Evolutionary conservation across 805 yeast genomes (phyloP).

Genomic region (Blastobotrys robertii): DNA sequence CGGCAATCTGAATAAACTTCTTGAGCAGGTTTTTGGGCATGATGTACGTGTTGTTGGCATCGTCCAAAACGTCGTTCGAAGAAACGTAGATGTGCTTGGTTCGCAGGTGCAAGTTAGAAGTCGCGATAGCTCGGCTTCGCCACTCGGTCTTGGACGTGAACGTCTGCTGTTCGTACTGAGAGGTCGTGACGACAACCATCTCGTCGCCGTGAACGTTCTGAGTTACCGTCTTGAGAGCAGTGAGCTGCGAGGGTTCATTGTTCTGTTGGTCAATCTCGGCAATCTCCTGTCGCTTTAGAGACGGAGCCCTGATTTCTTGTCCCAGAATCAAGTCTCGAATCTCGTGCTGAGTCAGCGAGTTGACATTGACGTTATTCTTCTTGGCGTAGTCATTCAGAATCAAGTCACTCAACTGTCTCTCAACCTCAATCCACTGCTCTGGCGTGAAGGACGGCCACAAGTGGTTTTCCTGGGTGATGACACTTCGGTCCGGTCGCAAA

Average conservation of each 20-base stretch:
- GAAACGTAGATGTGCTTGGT: conserved; percentile 66
- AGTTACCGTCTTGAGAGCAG: conserved; percentile 74
- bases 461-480: conserved; percentile 66
- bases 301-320: conserved; percentile 86
- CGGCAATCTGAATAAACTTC: conserved; percentile 72
- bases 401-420: conserved; percentile 77
- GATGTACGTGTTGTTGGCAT: conserved; percentile 55
- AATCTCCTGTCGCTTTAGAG: conserved; percentile 74
- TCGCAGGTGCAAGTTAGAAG: conserved; percentile 62
- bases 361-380: conserved; percentile 76
- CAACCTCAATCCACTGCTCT: conserved; percentile 90
- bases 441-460: conserved; percentile 87
- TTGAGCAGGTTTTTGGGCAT: conserved; percentile 74
- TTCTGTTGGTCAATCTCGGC: conserved; percentile 50
- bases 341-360: conserved; percentile 84
- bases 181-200: conserved; percentile 86
- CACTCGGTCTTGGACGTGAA: conserved; percentile 84
- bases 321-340: conserved; percentile 90
- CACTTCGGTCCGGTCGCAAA: conserved; percentile 62
- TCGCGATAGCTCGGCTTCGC: conserved; percentile 78
- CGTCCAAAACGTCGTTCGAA: conserved; percentile 47
- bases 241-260: conserved; percentile 38
- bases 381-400: conserved; percentile 77
- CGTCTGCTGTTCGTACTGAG: conserved; percentile 73
- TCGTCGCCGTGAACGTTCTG: conserved; percentile 94